Percentiles rank a stretch among this genome's conserved stretches.
phyloP scores from a whole-genome alignment of 176 grass and related monocot genomes.

The Rhynchospora tenuis region DNA sequence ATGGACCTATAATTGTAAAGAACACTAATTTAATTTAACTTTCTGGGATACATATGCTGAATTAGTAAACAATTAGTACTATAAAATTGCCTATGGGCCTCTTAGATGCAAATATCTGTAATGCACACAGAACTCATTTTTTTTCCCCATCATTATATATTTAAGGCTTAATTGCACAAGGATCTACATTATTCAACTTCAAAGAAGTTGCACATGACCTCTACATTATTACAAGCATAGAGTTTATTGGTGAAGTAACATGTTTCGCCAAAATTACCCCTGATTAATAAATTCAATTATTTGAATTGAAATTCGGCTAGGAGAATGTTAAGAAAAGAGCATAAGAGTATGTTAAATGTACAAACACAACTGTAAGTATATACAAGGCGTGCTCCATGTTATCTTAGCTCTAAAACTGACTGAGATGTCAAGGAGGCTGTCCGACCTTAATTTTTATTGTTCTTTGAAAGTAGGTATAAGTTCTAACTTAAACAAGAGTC shows the following conservation, averaged over 20 bases:
- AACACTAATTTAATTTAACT: neutral
- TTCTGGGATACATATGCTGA: neutral
- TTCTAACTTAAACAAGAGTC: neutral
- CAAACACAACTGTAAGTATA: neutral
- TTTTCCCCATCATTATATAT: neutral
- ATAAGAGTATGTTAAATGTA: neutral
- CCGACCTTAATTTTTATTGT: neutral
- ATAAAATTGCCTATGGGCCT: neutral
- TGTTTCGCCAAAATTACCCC: neutral
- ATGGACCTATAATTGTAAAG: constrained; percentile 47
- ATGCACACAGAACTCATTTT: neutral
- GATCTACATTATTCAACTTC: neutral
- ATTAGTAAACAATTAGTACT: neutral
- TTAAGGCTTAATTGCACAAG: neutral
- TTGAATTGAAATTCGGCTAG: neutral
- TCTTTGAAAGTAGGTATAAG: neutral
- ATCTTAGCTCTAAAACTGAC: neutral
- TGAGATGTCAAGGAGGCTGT: neutral
- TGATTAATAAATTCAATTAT: neutral
- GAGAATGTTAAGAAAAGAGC: neutral
- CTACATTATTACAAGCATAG: neutral
- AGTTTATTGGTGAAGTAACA: neutral
- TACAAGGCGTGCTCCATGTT: neutral
- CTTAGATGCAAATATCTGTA: neutral
- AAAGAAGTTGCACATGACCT: neutral